phyloP scores from a whole-genome alignment of 2,329 filamentous ascomycete genomes.

The Allantophomopsis cytisporea region DNA sequence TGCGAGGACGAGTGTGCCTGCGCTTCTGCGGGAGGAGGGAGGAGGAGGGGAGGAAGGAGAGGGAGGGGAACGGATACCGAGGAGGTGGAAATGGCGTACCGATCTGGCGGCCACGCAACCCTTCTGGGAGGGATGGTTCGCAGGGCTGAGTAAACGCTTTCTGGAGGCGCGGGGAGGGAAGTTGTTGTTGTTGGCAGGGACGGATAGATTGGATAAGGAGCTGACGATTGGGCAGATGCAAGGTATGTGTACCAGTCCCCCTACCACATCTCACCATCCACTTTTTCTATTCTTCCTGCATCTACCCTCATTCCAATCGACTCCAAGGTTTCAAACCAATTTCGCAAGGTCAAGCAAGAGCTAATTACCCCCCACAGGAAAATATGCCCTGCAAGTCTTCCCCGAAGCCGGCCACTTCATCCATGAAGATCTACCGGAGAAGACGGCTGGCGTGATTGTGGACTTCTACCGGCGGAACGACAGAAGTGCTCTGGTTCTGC shows the following conservation, averaged over 20 bases:
- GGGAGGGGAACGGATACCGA: not conserved
- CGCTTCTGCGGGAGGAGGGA: conserved; percentile 44
- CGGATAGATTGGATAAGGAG: conserved; percentile 81
- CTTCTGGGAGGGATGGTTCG: conserved; percentile 93
- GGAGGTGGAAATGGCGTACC: conserved; percentile 68
- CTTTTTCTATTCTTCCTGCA: too few relatives aligned
- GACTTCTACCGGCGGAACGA: conserved; percentile 94
- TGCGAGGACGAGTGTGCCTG: conserved; percentile 80
- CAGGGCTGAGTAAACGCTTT: conserved; percentile 79
- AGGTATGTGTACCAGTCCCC: conserved; percentile 33
- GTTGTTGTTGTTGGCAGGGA: conserved; percentile 72
- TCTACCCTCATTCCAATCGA: too few relatives aligned
- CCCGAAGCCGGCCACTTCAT: conserved; percentile 94
- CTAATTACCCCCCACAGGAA: conserved; percentile 35
- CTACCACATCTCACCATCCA: too few relatives aligned
- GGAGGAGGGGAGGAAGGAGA: conserved; percentile 7
- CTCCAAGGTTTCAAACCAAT: too few relatives aligned
- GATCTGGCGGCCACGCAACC: conserved; percentile 71
- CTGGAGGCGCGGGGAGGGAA: conserved; percentile 72
- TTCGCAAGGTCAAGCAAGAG: not conserved
- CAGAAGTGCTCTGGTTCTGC: conserved; percentile 68
- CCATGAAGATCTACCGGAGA: conserved; percentile 87
- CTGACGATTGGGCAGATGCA: conserved; percentile 96
- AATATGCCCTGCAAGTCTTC: conserved; percentile 91
- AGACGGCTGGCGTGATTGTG: conserved; percentile 70